A percentile compares a stretch with the other conserved stretches of the same genome.
These are phyloP conservation scores for Ilex aquifolium DNA, from an alignment of 257 asterid genomes.

Conservation along the genomic window DNA sequence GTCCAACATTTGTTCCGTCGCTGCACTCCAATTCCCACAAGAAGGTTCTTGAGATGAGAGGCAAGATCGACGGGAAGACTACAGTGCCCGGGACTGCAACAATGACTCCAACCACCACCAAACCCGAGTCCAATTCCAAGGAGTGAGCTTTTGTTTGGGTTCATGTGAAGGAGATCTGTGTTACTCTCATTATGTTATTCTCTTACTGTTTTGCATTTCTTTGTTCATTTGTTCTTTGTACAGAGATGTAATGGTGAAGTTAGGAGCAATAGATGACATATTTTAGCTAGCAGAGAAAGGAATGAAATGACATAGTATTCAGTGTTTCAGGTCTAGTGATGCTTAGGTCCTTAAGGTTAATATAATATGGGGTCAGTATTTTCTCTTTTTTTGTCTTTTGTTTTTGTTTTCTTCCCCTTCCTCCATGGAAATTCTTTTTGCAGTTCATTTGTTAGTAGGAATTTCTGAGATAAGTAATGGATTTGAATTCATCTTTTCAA, in stretches of 20 bases:
- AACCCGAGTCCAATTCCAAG: constrained; percentile 1
- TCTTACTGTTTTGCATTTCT: constrained; percentile 11
- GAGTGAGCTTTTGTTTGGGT: neutral
- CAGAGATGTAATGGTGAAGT: constrained; percentile 21
- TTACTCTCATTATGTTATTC: neutral
- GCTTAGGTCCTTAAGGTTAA: constrained; percentile 8
- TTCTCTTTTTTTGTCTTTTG: neutral
- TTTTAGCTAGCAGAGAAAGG: constrained; percentile 12
- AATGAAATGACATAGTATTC: constrained; percentile 12
- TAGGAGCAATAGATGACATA: constrained; percentile 24
- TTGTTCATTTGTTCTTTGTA: constrained; percentile 42
- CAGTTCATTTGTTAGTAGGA: constrained; percentile 10
- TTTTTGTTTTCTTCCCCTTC: constrained; percentile 2
- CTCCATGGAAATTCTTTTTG: constrained; percentile 26
- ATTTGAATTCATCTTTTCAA: no score
- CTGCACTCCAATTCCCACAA: constrained; percentile 32
- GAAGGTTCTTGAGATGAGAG: constrained; percentile 41
- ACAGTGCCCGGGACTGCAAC: neutral
- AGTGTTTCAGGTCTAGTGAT: constrained; percentile 25
- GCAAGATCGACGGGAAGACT: constrained; percentile 11
- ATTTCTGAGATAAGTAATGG: constrained; percentile 17
- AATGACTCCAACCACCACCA: constrained; percentile 1
- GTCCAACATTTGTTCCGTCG: constrained; percentile 31
- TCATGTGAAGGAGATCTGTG: neutral
- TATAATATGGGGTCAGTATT: constrained; percentile 1